Base-by-base conservation (phyloP, 2,329 filamentous ascomycete genomes). In the Phoma sp. region DNA sequence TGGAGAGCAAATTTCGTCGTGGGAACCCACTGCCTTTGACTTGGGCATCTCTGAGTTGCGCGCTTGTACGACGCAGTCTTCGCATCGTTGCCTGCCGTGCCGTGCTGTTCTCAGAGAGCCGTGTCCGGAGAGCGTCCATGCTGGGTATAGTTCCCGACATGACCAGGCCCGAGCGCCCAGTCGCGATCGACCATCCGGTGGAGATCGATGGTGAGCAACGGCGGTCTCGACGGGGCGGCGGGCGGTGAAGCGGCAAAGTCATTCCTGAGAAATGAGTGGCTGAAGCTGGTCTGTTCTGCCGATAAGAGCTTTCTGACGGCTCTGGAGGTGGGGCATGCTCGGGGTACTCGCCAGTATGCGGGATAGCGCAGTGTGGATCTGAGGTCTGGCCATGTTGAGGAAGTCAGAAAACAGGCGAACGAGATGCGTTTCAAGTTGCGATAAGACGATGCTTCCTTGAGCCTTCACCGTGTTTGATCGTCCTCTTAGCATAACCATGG, bases 121-220 rank as follows among this genome's bases (percentile, higher is more conserved):
- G 44, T 33, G 27, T 41, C 44, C 62, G 67, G 64, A 57, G 43
- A 19, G 21, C 15, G n/a, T n/a, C 55, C 35, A 45, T 35, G 62
- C 48, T 37, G 12, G 52, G 63, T 38, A 44, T 68, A 64, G 65
- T 52, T 43, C 40, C 39, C 50, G 55, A 55, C 39, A 17, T 31
- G 38, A 43, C 49, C 58, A 58, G 49, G 55, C 40, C 51, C 41
- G 37, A 57, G 53, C 53, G 35, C 35, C 19, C 21, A 47, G 47
- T 58, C 39, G 50, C 40, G 62, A 73, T 72, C 68, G 68, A 50
- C 60, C 53, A 62, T 67, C 60, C 58, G 54, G 46, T 40, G 53
- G 52, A 44, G 60, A 71, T 72, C 68, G 69, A 61, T 66, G 47
- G 19, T 40, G 48, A 51, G 50, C 52, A 52, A 48, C 41, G 43